These are phyloP conservation scores for Sophora flavescens DNA, from an alignment of 306 rosid species.

Conservation along the genomic window DNA sequence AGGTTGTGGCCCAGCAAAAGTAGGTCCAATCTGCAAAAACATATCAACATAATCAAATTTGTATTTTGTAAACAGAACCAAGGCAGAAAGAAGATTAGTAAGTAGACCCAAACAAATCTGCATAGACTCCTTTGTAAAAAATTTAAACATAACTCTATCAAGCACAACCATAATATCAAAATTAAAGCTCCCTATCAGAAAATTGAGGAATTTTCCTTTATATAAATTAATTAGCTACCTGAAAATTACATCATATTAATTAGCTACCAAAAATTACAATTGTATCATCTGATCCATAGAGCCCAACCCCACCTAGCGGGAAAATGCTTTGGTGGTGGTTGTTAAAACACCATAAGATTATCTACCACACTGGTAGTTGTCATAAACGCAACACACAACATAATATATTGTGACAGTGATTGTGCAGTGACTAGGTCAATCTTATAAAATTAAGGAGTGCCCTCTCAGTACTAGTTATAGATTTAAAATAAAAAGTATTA, in stretches of 20 bases:
- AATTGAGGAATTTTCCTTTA: not conserved
- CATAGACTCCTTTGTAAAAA: constrained; percentile 9
- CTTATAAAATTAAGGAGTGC: no score
- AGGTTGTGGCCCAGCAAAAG: constrained; percentile 79
- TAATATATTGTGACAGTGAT: not conserved
- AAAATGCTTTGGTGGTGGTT: no score
- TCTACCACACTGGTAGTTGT: not conserved
- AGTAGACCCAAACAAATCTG: constrained; percentile 26
- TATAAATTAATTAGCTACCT: not conserved
- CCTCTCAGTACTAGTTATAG: no score
- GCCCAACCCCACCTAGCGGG: no score
- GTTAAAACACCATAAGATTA: constrained; percentile 18
- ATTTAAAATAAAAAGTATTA: no score
- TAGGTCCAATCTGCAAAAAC: constrained; percentile 73
- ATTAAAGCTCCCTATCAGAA: constrained; percentile 5
- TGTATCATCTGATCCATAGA: no score
- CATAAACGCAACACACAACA: constrained; percentile 9
- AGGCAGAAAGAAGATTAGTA: constrained; percentile 24
- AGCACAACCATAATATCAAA: not conserved
- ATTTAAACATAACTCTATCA: not conserved
- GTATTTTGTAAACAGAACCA: constrained; percentile 16
- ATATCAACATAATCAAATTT: constrained; percentile 32
- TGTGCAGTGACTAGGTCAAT: constrained; percentile 12
- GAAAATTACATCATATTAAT: constrained; percentile 14
- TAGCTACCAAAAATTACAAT: no score